Evolutionary conservation across 257 asterid species (phyloP).

Genomic region (Solanum gandarillasii): DNA sequence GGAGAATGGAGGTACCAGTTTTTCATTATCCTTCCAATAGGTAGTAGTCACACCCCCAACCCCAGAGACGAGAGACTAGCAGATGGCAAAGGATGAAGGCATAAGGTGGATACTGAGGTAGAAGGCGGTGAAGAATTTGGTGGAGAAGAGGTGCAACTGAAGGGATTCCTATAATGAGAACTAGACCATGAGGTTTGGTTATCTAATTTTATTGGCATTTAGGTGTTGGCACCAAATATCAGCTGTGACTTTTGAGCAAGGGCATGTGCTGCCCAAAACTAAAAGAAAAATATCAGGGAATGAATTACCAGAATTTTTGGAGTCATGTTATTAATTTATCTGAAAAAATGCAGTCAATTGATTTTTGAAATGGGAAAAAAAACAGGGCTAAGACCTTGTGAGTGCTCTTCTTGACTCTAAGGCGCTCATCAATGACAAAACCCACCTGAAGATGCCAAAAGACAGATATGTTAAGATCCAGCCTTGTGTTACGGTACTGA

Average conservation of each 20-base stretch:
- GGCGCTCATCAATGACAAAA: conserved; percentile 85
- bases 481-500: background rate
- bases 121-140: background rate
- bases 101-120: background rate
- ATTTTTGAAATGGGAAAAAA: background rate
- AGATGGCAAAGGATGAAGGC: background rate
- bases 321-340: background rate
- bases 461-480: background rate
- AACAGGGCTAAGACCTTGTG: conserved; percentile 53
- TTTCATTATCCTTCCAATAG: background rate
- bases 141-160: background rate
- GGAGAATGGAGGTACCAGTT: background rate
- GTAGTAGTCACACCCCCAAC: background rate
- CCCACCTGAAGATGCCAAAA: conserved; percentile 42
- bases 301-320: background rate
- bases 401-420: conserved; percentile 51
- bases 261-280: background rate
- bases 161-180: background rate
- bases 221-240: background rate
- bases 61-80: background rate
- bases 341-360: background rate
- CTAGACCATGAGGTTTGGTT: background rate
- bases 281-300: background rate
- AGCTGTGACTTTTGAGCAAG: background rate
- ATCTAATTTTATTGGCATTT: background rate